These are phyloP conservation scores for Cyclotella kingstonii DNA, from an alignment of 108 stramenopile genomes.

Conservation along the genomic window DNA sequence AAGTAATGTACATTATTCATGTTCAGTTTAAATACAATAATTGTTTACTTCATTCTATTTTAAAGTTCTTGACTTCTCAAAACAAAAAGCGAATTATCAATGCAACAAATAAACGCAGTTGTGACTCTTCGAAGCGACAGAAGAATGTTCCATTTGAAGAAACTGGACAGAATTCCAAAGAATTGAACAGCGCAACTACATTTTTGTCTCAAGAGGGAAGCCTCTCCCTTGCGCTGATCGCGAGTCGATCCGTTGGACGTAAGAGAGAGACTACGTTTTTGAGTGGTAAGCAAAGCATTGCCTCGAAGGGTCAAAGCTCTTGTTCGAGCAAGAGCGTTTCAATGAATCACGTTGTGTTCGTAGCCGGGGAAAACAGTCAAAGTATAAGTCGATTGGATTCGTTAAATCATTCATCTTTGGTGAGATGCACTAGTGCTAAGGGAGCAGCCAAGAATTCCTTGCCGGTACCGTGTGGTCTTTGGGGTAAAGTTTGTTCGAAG, in stretches of 20 bases:
- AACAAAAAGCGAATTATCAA: background rate
- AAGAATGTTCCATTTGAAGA: conserved; percentile 3
- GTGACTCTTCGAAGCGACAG: conserved; percentile 22
- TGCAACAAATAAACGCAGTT: background rate
- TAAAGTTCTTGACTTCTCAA: background rate
- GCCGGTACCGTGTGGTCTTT: conserved; percentile 51
- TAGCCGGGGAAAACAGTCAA: conserved; percentile 39
- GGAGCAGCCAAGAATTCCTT: conserved; percentile 27
- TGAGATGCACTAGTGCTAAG: conserved; percentile 9
- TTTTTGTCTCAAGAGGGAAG: conserved; percentile 40
- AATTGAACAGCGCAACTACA: conserved; percentile 8
- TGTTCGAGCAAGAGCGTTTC: conserved; percentile 61
- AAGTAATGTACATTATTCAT: conserved; percentile 3
- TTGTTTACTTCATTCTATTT: background rate
- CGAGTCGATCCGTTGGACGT: conserved; percentile 39
- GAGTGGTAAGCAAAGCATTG: conserved; percentile 40
- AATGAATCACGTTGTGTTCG: conserved; percentile 69
- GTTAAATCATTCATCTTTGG: conserved; percentile 9
- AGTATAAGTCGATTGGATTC: conserved; percentile 28
- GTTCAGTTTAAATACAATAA: background rate
- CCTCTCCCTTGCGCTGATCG: conserved; percentile 59
- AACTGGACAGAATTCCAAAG: background rate
- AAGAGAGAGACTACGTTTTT: conserved; percentile 67
- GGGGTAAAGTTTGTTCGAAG: conserved; percentile 50
- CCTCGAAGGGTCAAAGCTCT: conserved; percentile 21